Base-by-base conservation (phyloP, 176 grass and related monocot genomes). In the Aegilops speltoides region DNA sequence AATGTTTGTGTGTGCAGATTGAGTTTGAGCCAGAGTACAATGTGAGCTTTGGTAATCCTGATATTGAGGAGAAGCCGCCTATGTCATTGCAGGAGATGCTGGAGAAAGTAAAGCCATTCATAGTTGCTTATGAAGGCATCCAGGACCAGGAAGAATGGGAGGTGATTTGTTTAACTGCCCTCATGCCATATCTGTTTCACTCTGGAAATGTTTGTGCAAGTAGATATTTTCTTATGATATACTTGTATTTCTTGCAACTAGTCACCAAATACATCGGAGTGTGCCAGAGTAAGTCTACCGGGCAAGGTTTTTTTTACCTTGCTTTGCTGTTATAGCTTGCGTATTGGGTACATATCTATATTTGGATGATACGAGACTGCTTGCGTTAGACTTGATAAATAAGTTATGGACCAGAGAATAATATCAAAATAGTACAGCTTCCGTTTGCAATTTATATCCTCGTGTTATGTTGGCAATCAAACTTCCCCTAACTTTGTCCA, bases 131-230 rank as follows among this genome's bases (percentile, higher is more conserved):
- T 36, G 92, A 96, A 86, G 97, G 92, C 70, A 89, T 96, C 78
- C 29, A 84, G 34, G 88, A 91, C 67, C 92, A 96, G 88, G 97
- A 98, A 81, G 90, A 98, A 84, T 98, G 92, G 97, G 87, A 98
- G 97, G 97, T 94, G 64, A 86, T 73, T 87, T 89, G 15, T 83
- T 77, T 26, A 36, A 38, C 43, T 68, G 41, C 4, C 26, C 66
- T 24, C 6, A n/a, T 15, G 61, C 15, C 29, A 54, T 79, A 74
- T 61, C 73, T 79, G 38, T 75, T 80, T 26, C 3, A 52, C 76
- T 20, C n/a, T 3, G 2, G 48, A 79, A 79, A 67, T 87, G 43
- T 48, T 79, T 60, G 25, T 75, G 64, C 41, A 24, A 43, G 8
- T 83, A 66, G 23, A 32, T 72, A 25, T 2, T 75, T 8, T 75